Conservation (phyloP, 2,329 filamentous ascomycete species). For the Bipolaris victoriae region DNA sequence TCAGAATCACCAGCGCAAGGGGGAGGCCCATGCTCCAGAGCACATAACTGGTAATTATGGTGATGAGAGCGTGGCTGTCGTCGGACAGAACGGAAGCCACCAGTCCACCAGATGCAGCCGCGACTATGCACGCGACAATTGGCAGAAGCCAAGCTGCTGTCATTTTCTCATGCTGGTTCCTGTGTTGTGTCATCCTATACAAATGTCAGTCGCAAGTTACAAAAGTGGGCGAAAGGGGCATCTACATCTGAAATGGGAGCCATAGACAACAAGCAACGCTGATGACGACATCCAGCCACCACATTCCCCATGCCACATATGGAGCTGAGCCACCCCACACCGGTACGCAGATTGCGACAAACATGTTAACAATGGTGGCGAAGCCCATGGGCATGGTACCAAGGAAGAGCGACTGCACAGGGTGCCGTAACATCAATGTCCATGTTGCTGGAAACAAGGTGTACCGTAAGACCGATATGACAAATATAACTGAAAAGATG, state of each 20-base stretch:
- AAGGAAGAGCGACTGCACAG: slow-evolving; percentile 70
- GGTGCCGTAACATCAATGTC: slow-evolving; percentile 69
- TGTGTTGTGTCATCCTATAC: slow-evolving; percentile 37
- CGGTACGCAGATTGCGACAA: slow-evolving; percentile 63
- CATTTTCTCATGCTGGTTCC: slow-evolving; percentile 52
- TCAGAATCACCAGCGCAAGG: slow-evolving; percentile 65
- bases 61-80: slow-evolving; percentile 62
- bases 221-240: not conserved
- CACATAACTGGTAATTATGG: slow-evolving; percentile 67
- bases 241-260: slow-evolving; percentile 38
- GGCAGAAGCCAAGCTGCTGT: slow-evolving; percentile 70
- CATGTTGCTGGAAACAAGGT: slow-evolving; percentile 69
- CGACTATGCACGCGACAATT: slow-evolving; percentile 69
- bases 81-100: slow-evolving; percentile 65
- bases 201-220: not conserved
- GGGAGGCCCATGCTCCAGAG: slow-evolving; percentile 70
- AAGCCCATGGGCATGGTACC: slow-evolving; percentile 71
- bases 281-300: slow-evolving; percentile 56
- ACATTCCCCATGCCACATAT: slow-evolving; percentile 55
- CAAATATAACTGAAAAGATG: slow-evolving; percentile 61
- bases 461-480: slow-evolving; percentile 66
- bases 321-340: slow-evolving; percentile 62
- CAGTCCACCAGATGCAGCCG: slow-evolving; percentile 66
- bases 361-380: slow-evolving; percentile 71
- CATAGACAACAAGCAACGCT: slow-evolving; percentile 50